Base-by-base conservation (phyloP, 495 filamentous ascomycete species). In the Gamarada debralockiae region DNA sequence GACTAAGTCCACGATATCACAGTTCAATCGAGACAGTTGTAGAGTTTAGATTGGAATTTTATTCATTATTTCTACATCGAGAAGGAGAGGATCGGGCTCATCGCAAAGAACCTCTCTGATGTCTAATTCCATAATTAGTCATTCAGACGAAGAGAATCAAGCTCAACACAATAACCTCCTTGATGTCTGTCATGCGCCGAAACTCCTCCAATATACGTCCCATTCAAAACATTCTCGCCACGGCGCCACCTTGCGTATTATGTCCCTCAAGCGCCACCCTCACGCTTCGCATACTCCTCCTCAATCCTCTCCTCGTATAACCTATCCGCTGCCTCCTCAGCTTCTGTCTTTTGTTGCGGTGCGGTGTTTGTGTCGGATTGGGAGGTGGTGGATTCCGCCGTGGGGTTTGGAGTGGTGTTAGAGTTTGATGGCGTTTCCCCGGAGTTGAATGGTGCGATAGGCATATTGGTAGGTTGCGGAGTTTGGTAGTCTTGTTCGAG, bases 241-340 rank as follows among this genome's bases (percentile, higher is more conserved):
- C n/a, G 44, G 3, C 13, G 15, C 44, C 18, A n/a, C 25, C 8
- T 33, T 24, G 3, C 1, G 9, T 24, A 47, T 8, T 12, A 8
- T 24, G 14, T 20, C 27, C 5, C 43, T 53, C 31, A 58, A 27
- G 55, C 55, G 29, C 55, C 55, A 3, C 66, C 66, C 39, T 69
- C 66, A 33, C 66, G 54, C 52, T 69, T 69, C 2, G 62, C 66
- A 53, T 69, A 69, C 38, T 69, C 66, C 23, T 69, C 65, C 37
- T 66, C 63, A 6, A 69, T 67, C 1, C 48, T 45, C 49, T 62
- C 60, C 42, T 59, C 60, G 49, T 63, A 63, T 20, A 62, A 24
- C 10, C 44, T 52, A 38, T 62, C 59, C 7, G 58, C 58, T 13
- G 49, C 58, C n/a, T 57, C 44, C 14, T 61, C 53, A 38, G 50